phyloP scores from a whole-genome alignment of 495 filamentous ascomycete species.

The Hypomontagnella submonticulosa region DNA sequence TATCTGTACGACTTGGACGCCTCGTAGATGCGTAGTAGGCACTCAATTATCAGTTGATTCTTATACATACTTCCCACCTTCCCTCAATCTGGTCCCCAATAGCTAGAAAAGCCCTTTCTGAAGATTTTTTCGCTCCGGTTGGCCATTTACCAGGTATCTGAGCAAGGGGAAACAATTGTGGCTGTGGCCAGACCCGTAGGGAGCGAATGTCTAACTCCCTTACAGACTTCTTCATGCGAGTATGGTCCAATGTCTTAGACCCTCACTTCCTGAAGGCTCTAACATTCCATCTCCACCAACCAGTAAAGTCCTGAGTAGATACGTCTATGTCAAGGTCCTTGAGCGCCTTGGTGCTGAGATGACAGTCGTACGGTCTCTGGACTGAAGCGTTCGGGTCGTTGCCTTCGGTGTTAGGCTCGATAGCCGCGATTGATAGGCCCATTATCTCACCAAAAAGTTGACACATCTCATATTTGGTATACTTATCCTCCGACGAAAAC shows the following conservation, averaged over 20 bases:
- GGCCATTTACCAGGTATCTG: no score
- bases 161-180: conserved; percentile 6
- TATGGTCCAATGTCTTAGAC: conserved; percentile 26
- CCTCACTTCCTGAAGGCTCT: conserved; percentile 60
- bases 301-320: conserved; percentile 76
- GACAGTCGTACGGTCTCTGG: conserved; percentile 88
- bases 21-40: no score
- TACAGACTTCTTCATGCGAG: conserved; percentile 18
- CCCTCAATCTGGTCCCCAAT: no score
- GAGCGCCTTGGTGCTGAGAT: conserved; percentile 81
- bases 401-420: conserved; percentile 76
- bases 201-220: conserved; percentile 19
- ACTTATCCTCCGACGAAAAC: conserved; percentile 86
- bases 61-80: no score
- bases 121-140: no score
- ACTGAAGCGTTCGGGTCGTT: conserved; percentile 80
- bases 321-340: conserved; percentile 82
- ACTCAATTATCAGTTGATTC: no score
- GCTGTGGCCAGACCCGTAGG: conserved; percentile 15
- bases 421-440: conserved; percentile 75
- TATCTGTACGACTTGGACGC: no score
- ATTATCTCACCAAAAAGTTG: conserved; percentile 82
- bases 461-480: conserved; percentile 94
- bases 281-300: conserved; percentile 78
- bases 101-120: no score